phyloP scores from a whole-genome alignment of 192 early-diverging fungal genomes.

The Linnemannia elongata region DNA sequence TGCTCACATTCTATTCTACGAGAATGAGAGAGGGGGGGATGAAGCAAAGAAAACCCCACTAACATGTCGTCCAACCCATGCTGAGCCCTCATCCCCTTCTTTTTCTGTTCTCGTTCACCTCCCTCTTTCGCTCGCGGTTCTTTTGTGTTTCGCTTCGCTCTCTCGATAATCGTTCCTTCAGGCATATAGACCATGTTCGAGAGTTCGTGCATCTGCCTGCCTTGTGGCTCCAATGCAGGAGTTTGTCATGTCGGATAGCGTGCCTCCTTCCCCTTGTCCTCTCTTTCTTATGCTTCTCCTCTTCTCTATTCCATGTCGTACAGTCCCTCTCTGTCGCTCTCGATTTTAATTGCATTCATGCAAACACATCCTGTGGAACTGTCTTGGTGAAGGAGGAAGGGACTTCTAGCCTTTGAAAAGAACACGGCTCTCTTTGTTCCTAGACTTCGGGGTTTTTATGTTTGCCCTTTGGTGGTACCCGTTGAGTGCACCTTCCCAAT shows the following conservation, averaged over 20 bases:
- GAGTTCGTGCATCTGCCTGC: background rate
- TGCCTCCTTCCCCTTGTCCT: background rate
- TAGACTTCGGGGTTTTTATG: background rate
- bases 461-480: background rate
- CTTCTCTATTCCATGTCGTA: background rate
- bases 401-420: background rate
- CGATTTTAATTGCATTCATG: background rate
- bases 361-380: background rate
- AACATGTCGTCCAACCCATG: background rate
- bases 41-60: background rate
- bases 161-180: slow-evolving; percentile 2
- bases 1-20: background rate
- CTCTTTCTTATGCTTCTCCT: background rate
- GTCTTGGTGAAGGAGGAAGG: background rate
- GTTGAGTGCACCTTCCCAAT: background rate
- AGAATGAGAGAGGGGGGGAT: background rate
- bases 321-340: background rate
- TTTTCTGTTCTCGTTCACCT: background rate
- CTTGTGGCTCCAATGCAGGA: slow-evolving; percentile 1
- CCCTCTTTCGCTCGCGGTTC: background rate
- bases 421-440: background rate
- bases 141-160: background rate
- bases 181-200: background rate
- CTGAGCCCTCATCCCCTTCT: background rate
- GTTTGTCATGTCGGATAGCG: background rate